phyloP scores from a whole-genome alignment of 768 basidiomycete species.

The Tylopilus felleus region DNA sequence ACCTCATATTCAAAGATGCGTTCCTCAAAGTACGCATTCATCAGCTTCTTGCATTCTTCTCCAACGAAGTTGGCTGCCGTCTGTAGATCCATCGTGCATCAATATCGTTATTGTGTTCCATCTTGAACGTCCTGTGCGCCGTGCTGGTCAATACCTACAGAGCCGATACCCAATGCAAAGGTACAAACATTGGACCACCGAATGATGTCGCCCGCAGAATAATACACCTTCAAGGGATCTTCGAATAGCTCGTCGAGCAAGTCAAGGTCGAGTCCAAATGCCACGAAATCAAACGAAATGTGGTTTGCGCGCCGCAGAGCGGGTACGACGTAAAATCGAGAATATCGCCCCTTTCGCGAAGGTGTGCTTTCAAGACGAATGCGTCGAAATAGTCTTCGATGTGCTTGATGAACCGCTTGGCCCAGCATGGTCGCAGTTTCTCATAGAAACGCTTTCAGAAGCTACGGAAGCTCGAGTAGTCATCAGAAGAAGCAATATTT shows the following conservation, averaged over 20 bases:
- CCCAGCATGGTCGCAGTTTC: background rate
- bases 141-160: background rate
- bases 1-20: slow-evolving; percentile 38
- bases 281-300: slow-evolving; percentile 60
- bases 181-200: slow-evolving; percentile 65
- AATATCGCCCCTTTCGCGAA: slow-evolving; percentile 54
- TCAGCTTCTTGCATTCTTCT: slow-evolving; percentile 31
- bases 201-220: slow-evolving; percentile 61
- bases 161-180: background rate
- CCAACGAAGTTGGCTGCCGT: background rate
- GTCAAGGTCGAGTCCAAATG: slow-evolving; percentile 59
- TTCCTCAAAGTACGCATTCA: background rate
- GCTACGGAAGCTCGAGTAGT: slow-evolving; percentile 31
- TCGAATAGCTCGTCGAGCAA: slow-evolving; percentile 60
- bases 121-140: slow-evolving; percentile 61
- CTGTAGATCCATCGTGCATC: slow-evolving; percentile 56
- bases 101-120: slow-evolving; percentile 68
- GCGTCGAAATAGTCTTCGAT: slow-evolving; percentile 22
- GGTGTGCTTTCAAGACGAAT: slow-evolving; percentile 49
- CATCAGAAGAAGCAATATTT: background rate
- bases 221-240: slow-evolving; percentile 52
- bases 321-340: slow-evolving; percentile 52
- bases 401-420: background rate
- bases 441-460: slow-evolving; percentile 46
- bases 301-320: slow-evolving; percentile 60